These are phyloP conservation scores for Fusarium xylarioides DNA, from an alignment of 2,329 filamentous ascomycete genomes.

Conservation along the genomic window DNA sequence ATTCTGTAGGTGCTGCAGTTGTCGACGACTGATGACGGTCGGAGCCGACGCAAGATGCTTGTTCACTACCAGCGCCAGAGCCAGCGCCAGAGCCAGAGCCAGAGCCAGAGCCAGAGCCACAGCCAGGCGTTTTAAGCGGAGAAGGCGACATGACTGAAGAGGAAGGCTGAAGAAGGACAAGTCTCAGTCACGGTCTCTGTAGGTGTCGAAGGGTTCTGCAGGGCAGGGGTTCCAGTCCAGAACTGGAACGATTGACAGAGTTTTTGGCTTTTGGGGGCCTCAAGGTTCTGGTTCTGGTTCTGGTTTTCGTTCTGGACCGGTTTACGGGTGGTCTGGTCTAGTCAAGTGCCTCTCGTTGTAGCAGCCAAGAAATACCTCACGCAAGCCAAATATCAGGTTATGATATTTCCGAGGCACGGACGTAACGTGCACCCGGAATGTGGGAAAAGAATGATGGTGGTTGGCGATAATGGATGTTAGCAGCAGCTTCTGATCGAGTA, in stretches of 20 bases:
- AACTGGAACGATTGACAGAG: conserved; percentile 17
- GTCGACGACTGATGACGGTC: conserved; percentile 21
- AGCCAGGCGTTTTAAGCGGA: not conserved
- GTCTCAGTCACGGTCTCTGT: not conserved
- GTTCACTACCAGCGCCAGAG: not conserved
- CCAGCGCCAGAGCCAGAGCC: conserved; percentile 1
- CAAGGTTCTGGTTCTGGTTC: conserved; percentile 17
- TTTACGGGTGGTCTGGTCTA: not conserved
- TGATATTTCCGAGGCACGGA: not conserved
- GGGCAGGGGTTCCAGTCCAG: conserved; percentile 23
- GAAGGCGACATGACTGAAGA: conserved; percentile 22
- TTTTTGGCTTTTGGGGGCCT: conserved; percentile 14
- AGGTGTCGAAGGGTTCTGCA: not conserved
- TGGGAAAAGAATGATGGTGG: not conserved
- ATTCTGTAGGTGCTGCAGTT: not conserved
- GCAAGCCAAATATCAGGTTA: not conserved
- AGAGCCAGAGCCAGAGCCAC: not conserved
- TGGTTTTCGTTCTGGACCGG: conserved; percentile 1
- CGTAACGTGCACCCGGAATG: not conserved
- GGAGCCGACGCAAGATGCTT: conserved; percentile 29
- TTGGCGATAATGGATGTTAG: not conserved
- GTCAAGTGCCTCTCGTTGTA: not conserved
- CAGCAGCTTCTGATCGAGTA: not conserved
- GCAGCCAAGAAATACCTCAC: conserved; percentile 1
- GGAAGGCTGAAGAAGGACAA: not conserved